Base-by-base conservation (phyloP, 176 grass and related monocot species). In the Neostapfia colusana region DNA sequence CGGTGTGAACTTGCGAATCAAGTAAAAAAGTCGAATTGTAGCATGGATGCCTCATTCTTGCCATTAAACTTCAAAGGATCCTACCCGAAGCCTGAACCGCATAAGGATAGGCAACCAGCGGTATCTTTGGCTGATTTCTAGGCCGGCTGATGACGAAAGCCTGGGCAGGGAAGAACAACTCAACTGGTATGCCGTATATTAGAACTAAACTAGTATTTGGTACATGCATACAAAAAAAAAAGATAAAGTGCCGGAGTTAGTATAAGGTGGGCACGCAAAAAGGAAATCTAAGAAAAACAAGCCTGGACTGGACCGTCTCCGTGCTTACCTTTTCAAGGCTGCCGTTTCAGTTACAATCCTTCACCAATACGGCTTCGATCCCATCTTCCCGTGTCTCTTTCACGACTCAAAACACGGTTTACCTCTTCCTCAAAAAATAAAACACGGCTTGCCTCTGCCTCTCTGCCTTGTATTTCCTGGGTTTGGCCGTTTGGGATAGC, bases 271-370 rank as follows among this genome's bases (percentile, higher is more conserved):
- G 31, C 31, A 31, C 31, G 31, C 31, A 31, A 31, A 31, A 56
- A 4, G 12, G 69, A 76, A 76, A 21, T 56, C 26, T 4, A 13
- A 45, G 20, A 25, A 26, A 55, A 56, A 65, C 14, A 56, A 40
- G 0, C 25, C 26, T 50, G 20, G 77, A 70, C 26, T 50, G 20
- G 77, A 70, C 72, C 63, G 65, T 41, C 34, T 81, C 65, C 50
- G 51, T 37, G 7, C 37, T 35, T 70, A 1, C 69, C 41, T 10
- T 63, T 74, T 74, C 48, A 44, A 45, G 79, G 40, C 49, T 62
- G 79, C 86, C 63, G 76, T 74, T 88, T 84, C 86, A 83, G 72
- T 10, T 20, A 26, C 38, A 18, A 63, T 43, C 25, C 65, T 73
- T 71, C n/a, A 50, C 55, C 72, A 42, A 28, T 53, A 79, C 62